A percentile compares a stretch with the other conserved stretches of the same genome.
These are phyloP conservation scores for Eimeria nieschulzi DNA, from an alignment of 169 alveolate genomes.

Conservation along the genomic window DNA sequence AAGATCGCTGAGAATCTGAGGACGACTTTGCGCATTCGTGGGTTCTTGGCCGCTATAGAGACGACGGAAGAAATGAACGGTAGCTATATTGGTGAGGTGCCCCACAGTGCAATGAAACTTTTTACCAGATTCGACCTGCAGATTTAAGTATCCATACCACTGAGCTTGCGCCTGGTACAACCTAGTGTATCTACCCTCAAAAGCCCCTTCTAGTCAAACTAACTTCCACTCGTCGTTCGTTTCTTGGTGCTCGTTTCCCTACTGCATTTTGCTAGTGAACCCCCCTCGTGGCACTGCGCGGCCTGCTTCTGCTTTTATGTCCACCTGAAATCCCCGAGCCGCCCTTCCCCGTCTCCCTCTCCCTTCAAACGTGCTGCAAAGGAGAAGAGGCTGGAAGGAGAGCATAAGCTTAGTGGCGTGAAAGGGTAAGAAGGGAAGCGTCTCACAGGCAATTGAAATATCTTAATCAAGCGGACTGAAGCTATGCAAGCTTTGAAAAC, in stretches of 20 bases:
- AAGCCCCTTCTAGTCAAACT: too few relatives aligned
- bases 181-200: too few relatives aligned
- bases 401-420: neutral
- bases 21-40: neutral
- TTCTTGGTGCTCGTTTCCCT: too few relatives aligned
- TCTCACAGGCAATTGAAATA: neutral
- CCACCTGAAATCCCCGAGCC: too few relatives aligned
- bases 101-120: slow-evolving; percentile 70
- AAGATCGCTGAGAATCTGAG: neutral
- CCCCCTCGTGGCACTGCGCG: too few relatives aligned
- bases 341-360: too few relatives aligned
- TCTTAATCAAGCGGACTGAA: slow-evolving; percentile 2
- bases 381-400: too few relatives aligned
- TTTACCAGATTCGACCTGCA: slow-evolving; percentile 16
- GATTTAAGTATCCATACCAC: neutral
- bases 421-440: neutral
- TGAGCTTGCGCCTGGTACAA: too few relatives aligned
- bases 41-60: neutral
- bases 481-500: slow-evolving; percentile 28
- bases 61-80: slow-evolving; percentile 50
- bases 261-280: too few relatives aligned
- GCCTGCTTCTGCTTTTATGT: too few relatives aligned
- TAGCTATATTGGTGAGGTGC: slow-evolving; percentile 51
- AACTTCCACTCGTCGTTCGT: too few relatives aligned
- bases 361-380: too few relatives aligned